These are phyloP conservation scores for Tetragonia tetragonoides DNA, from an alignment of 148 eudicot genomes.

Conservation along the genomic window DNA sequence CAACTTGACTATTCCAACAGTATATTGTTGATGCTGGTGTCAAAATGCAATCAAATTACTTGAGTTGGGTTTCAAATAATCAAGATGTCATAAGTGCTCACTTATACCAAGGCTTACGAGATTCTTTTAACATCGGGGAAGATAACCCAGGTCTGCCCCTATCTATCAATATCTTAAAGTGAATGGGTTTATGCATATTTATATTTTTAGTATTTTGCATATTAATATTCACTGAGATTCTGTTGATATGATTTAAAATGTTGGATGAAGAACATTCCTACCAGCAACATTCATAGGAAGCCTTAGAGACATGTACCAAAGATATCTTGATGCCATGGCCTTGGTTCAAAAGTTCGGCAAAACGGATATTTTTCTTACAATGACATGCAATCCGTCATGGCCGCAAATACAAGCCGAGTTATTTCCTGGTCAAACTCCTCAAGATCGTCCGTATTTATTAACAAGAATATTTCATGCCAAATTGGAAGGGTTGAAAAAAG, in stretches of 20 bases:
- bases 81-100: background rate
- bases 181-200: too few relatives aligned
- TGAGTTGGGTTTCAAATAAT: background rate
- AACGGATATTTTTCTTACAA: background rate
- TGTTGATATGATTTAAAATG: background rate
- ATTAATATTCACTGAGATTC: too few relatives aligned
- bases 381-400: too few relatives aligned
- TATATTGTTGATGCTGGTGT: background rate
- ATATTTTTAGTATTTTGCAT: too few relatives aligned
- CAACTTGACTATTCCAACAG: too few relatives aligned
- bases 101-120: background rate
- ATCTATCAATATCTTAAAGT: background rate
- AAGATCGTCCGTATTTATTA: background rate
- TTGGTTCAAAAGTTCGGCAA: conserved; percentile 4
- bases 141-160: background rate
- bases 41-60: background rate
- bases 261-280: background rate
- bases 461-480: background rate
- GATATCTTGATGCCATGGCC: background rate
- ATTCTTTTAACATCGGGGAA: too few relatives aligned
- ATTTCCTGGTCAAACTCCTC: background rate
- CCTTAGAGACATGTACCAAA: background rate
- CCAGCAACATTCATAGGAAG: background rate
- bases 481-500: background rate
- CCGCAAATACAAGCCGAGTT: too few relatives aligned